phyloP scores from a whole-genome alignment of 345 rosid species.

The Eucalyptus curtisii region DNA sequence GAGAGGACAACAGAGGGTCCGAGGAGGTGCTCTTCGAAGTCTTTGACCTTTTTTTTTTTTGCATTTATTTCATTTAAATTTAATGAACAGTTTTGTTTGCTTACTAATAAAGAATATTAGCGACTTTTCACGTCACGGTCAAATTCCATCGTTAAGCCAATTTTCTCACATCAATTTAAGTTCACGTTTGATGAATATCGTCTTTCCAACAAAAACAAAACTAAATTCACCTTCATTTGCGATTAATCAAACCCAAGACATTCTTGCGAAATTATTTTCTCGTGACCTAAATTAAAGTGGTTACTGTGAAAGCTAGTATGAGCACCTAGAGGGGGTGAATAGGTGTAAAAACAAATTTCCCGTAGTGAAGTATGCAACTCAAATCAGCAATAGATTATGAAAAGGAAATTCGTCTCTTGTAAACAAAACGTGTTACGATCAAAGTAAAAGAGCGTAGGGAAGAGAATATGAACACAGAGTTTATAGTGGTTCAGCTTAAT shows the following conservation, averaged over 20 bases:
- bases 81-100: background rate
- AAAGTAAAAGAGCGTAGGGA: too few relatives aligned
- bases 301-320: too few relatives aligned
- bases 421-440: too few relatives aligned
- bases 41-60: background rate
- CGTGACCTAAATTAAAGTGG: rapidly evolving
- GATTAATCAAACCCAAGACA: too few relatives aligned
- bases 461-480: too few relatives aligned
- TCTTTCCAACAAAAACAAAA: background rate
- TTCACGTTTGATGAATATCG: background rate
- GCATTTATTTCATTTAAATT: background rate
- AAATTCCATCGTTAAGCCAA: background rate
- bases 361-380: too few relatives aligned
- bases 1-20: conserved; percentile 6
- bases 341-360: too few relatives aligned
- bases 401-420: too few relatives aligned
- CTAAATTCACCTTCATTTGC: too few relatives aligned
- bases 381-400: too few relatives aligned
- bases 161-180: background rate
- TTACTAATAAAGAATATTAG: background rate
- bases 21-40: background rate
- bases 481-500: too few relatives aligned
- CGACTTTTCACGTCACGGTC: background rate
- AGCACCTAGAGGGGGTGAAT: too few relatives aligned
- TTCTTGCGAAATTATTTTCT: background rate